These are phyloP conservation scores for Wilhelminamyces savonicus DNA, from an alignment of 805 yeast species.

Conservation along the genomic window DNA sequence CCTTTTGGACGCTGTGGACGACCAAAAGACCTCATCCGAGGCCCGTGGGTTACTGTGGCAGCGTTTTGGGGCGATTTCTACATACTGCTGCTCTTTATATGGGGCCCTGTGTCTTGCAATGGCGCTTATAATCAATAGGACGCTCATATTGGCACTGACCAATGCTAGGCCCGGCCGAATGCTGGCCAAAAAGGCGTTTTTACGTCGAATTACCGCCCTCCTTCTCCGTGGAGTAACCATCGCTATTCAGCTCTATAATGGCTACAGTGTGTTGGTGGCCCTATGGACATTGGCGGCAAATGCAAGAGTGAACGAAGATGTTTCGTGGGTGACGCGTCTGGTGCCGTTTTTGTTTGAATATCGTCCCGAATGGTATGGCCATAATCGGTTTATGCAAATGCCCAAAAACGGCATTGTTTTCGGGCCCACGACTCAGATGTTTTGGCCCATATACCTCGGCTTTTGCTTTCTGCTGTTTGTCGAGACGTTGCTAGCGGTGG, in stretches of 20 bases:
- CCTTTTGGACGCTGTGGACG: no score
- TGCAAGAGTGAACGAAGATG: neutral
- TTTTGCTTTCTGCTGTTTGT: constrained; percentile 57
- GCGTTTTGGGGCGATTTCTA: no score
- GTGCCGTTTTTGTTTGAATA: constrained; percentile 16
- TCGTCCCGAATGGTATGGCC: constrained; percentile 12
- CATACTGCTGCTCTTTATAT: constrained; percentile 30
- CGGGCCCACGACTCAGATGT: constrained; percentile 47
- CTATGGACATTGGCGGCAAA: constrained; percentile 2
- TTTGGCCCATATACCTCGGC: constrained; percentile 53
- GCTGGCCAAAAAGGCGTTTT: constrained; percentile 9
- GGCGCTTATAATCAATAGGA: constrained; percentile 33
- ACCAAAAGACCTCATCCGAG: no score
- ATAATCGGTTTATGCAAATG: constrained; percentile 24
- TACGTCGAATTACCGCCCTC: no score
- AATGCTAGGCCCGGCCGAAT: constrained; percentile 19
- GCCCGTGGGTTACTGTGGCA: no score
- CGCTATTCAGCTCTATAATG: constrained; percentile 16
- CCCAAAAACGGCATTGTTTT: constrained; percentile 20
- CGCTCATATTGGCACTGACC: constrained; percentile 31
- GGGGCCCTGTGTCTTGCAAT: constrained; percentile 32
- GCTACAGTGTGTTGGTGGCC: constrained; percentile 23
- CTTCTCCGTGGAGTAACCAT: constrained; percentile 11
- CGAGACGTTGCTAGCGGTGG: constrained; percentile 59
- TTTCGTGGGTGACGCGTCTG: neutral